These are phyloP conservation scores for Pterocarpus macrocarpus DNA, from an alignment of 306 rosid genomes.

Conservation along the genomic window DNA sequence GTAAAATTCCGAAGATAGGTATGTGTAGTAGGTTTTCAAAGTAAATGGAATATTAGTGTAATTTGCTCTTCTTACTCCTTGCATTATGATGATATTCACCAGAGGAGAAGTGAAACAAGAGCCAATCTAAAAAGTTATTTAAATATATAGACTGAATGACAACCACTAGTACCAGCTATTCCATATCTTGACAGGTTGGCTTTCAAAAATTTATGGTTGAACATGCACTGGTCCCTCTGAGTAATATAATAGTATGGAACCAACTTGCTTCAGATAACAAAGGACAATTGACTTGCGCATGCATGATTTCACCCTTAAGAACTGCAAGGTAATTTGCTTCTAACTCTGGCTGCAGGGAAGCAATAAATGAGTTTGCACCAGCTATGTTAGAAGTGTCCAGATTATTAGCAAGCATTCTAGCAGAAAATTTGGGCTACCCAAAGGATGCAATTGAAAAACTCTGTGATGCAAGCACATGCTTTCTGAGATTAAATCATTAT, in stretches of 20 bases:
- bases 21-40: background rate
- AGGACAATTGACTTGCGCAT: slow-evolving; percentile 22
- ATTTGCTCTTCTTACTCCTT: background rate
- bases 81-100: slow-evolving; percentile 6
- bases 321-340: slow-evolving; percentile 41
- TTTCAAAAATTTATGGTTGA: slow-evolving; percentile 41
- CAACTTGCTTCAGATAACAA: background rate
- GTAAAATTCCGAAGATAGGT: background rate
- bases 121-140: background rate
- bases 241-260: slow-evolving; percentile 42
- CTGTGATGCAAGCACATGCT: slow-evolving; percentile 80
- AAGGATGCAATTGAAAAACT: slow-evolving; percentile 63
- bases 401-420: slow-evolving; percentile 73
- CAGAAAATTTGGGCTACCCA: slow-evolving; percentile 66
- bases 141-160: background rate
- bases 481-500: slow-evolving; percentile 85
- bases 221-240: slow-evolving; percentile 42
- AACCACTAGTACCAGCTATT: slow-evolving; percentile 34
- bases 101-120: slow-evolving; percentile 19
- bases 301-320: slow-evolving; percentile 36
- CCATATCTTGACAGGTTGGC: slow-evolving; percentile 51
- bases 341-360: slow-evolving; percentile 61
- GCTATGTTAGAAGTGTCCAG: slow-evolving; percentile 78
- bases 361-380: slow-evolving; percentile 76
- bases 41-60: background rate